phyloP scores from a whole-genome alignment of 2,329 filamentous ascomycete species.

The Diplocarpon rosae region DNA sequence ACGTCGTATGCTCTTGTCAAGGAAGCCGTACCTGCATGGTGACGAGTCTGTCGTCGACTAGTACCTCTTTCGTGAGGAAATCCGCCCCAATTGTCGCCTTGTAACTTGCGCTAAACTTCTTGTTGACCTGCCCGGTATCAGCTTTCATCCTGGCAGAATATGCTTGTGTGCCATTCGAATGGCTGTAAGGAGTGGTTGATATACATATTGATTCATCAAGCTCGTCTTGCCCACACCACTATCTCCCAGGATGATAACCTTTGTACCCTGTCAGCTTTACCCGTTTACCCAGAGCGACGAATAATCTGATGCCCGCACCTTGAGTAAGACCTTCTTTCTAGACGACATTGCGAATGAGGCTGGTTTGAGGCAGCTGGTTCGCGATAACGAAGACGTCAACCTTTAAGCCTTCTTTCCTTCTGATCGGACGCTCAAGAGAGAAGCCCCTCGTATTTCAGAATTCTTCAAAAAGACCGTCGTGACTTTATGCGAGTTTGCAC shows the following conservation, averaged over 20 bases:
- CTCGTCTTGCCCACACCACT: conserved; percentile 99
- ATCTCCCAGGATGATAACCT: conserved; percentile 99
- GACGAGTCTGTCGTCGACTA: conserved; percentile 92
- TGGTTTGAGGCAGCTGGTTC: conserved; percentile 2
- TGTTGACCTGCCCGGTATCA: conserved; percentile 68
- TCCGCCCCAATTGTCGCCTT: conserved; percentile 98
- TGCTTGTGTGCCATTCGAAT: neutral
- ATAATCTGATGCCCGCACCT: conserved; percentile 33
- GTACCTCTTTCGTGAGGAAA: conserved; percentile 94
- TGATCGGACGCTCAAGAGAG: neutral
- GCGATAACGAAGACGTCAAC: conserved; percentile 17
- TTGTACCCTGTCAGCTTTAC: conserved; percentile 5
- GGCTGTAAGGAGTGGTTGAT: conserved; percentile 26
- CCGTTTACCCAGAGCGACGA: neutral
- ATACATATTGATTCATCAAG: conserved; percentile 99
- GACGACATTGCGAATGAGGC: conserved; percentile 37
- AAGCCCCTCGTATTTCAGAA: neutral
- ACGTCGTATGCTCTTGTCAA: neutral
- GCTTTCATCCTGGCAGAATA: conserved; percentile 1
- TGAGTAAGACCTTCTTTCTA: conserved; percentile 58
- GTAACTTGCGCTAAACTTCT: conserved; percentile 99
- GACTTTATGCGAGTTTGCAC: neutral
- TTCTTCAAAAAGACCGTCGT: neutral
- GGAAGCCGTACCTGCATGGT: conserved; percentile 77
- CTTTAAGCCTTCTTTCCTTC: neutral